Conservation (phyloP, 129 eudicot species). For the Silybum marianum region DNA sequence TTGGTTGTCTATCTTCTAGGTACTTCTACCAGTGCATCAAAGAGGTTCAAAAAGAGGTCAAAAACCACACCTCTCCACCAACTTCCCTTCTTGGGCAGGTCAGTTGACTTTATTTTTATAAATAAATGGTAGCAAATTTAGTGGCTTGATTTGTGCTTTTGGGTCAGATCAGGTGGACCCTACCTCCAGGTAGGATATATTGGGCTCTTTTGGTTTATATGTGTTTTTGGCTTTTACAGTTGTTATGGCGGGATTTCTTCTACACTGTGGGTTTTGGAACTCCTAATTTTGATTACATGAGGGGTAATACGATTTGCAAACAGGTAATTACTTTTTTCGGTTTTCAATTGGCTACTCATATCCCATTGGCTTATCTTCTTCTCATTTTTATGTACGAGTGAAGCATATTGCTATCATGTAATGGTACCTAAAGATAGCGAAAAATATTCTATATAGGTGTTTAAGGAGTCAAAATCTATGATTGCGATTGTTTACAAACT, state of each 20-base stretch:
- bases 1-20: conserved; percentile 89
- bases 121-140: neutral
- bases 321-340: conserved; percentile 52
- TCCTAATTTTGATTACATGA: conserved; percentile 81
- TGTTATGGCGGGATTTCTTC: conserved; percentile 89
- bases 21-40: conserved; percentile 74
- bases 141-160: conserved; percentile 27
- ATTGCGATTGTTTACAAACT: conserved; percentile 2
- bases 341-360: neutral
- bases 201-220: neutral
- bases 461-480: neutral
- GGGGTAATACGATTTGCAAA: conserved; percentile 76
- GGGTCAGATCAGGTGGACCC: neutral
- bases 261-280: conserved; percentile 86
- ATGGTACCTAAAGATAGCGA: neutral
- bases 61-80: conserved; percentile 82
- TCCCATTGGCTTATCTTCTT: neutral
- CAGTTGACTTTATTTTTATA: neutral
- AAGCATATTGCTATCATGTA: neutral
- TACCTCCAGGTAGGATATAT: neutral
- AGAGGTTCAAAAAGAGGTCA: conserved; percentile 59
- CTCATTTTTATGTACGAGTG: neutral
- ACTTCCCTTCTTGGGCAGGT: conserved; percentile 94
- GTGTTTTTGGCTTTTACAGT: conserved; percentile 42
- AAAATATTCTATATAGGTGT: neutral